Base-by-base conservation (phyloP, 352 stramenopile species). In the Globisporangium emineosum region DNA sequence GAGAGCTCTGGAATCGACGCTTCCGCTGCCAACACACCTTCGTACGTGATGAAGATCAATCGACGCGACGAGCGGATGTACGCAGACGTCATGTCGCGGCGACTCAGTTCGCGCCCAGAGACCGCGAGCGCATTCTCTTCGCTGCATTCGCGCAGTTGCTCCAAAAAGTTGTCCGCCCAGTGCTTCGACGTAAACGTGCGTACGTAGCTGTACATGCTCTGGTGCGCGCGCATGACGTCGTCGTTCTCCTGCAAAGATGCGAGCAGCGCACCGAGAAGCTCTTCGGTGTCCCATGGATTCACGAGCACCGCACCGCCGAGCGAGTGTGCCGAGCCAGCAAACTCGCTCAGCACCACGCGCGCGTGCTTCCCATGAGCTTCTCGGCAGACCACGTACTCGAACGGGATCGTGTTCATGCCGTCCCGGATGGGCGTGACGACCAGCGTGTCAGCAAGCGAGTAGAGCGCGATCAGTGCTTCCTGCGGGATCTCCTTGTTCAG, bases 391-490 rank as follows among this genome's bases (percentile, higher is more conserved):
- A 97, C 74, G 66, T 96, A 97, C 64, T 96, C 90, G 69, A 97
- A 94, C 29, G 86, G 87, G 33, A 97, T 83, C 7, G 91, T 92
- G 67, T 97, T 97, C 90, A 97, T 96, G 17, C 91, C 91, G 51
- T 97, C 91, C 21, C 88, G 79, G 9, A 97, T 75, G 40, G 88
- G 90, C 15, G 91, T 97, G 15, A 92, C 85, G 43, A 97, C 75
- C 5, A 95, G 74, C 8, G 81, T 74, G 60, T 97, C 78, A 1
- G 90, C 91, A 19, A 97, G 57, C 21, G 86, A 83, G 59, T 96
- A 97, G 56, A 97, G 81, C 37, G 91, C 91, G 54, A 96, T 88
- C 56, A 97, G 69, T 65, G 89, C 88, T 57, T 97, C 91, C 27
- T 91, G 75, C 0, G 82, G 72, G 40, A 96, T 86, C 17, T 91